These are phyloP conservation scores for Didymella arachidicola DNA, from an alignment of 2,329 filamentous ascomycete genomes.

Conservation along the genomic window DNA sequence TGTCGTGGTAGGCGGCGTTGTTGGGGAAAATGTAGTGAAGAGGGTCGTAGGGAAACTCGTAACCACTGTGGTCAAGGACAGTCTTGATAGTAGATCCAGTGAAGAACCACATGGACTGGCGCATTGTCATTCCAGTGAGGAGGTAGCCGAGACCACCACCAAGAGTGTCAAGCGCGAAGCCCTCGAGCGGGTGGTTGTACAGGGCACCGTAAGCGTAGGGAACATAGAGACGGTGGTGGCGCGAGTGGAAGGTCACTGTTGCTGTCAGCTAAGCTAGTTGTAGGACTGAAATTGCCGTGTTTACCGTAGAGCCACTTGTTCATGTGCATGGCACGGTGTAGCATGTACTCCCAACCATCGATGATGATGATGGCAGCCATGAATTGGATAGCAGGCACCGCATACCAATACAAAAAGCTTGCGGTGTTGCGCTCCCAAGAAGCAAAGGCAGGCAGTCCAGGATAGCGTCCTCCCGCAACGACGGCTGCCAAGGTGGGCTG, in stretches of 20 bases:
- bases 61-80: constrained; percentile 96
- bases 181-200: constrained; percentile 96
- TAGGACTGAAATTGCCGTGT: constrained; percentile 47
- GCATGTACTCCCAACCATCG: constrained; percentile 98
- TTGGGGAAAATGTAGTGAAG: constrained; percentile 91
- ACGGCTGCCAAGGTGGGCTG: constrained; percentile 78
- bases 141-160: constrained; percentile 88
- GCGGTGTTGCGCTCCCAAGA: constrained; percentile 80
- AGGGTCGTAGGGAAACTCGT: constrained; percentile 93
- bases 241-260: constrained; percentile 85
- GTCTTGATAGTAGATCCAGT: constrained; percentile 91
- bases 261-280: constrained; percentile 18
- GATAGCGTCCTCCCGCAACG: constrained; percentile 82
- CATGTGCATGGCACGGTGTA: constrained; percentile 95
- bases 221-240: constrained; percentile 96
- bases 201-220: constrained; percentile 96
- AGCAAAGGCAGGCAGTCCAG: constrained; percentile 79
- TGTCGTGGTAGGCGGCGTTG: constrained; percentile 96
- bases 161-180: constrained; percentile 89
- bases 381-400: constrained; percentile 81
- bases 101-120: constrained; percentile 91
- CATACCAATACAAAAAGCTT: constrained; percentile 78
- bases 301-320: constrained; percentile 96
- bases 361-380: constrained; percentile 75
- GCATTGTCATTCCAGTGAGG: constrained; percentile 78